A percentile compares a stretch with the other conserved stretches of the same genome.
These are phyloP conservation scores for Sarocladium brachiariae DNA, from an alignment of 2,329 filamentous ascomycete species.

Conservation along the genomic window DNA sequence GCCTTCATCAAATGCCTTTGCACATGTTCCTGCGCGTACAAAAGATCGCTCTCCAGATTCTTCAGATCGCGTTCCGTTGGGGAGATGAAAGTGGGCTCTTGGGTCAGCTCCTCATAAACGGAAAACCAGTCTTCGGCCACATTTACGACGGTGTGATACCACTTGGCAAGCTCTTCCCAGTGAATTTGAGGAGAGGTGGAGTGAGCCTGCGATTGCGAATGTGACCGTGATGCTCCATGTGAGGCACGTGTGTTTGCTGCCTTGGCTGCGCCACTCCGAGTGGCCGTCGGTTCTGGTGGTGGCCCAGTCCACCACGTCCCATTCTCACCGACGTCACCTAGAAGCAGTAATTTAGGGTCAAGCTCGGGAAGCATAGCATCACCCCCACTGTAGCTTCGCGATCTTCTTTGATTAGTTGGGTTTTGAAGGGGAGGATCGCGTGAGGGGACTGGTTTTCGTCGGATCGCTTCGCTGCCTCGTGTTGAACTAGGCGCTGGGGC, in stretches of 20 bases:
- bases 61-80: slow-evolving; percentile 30
- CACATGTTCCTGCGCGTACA: slow-evolving; percentile 58
- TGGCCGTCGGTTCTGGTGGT: background rate
- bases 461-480: slow-evolving; percentile 11
- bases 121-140: slow-evolving; percentile 61
- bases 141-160: slow-evolving; percentile 66
- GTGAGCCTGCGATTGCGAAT: slow-evolving; percentile 12
- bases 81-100: slow-evolving; percentile 20
- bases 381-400: slow-evolving; percentile 13
- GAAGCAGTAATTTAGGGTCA: slow-evolving; percentile 66
- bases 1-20: slow-evolving; percentile 68
- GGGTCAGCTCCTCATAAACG: slow-evolving; percentile 46
- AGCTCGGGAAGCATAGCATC: slow-evolving; percentile 42
- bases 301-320: slow-evolving; percentile 69
- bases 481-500: background rate
- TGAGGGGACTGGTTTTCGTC: slow-evolving; percentile 19
- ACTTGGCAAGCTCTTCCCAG: slow-evolving; percentile 64
- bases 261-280: slow-evolving; percentile 8
- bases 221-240: background rate
- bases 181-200: slow-evolving; percentile 59
- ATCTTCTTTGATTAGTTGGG: slow-evolving; percentile 10
- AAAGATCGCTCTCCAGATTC: slow-evolving; percentile 39
- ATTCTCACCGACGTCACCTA: slow-evolving; percentile 75
- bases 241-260: background rate
- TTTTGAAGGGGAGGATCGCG: background rate